A percentile compares a stretch with the other conserved stretches of the same genome.
phyloP scores from a whole-genome alignment of 2,329 filamentous ascomycete genomes.

The Nothopassalora personata region DNA sequence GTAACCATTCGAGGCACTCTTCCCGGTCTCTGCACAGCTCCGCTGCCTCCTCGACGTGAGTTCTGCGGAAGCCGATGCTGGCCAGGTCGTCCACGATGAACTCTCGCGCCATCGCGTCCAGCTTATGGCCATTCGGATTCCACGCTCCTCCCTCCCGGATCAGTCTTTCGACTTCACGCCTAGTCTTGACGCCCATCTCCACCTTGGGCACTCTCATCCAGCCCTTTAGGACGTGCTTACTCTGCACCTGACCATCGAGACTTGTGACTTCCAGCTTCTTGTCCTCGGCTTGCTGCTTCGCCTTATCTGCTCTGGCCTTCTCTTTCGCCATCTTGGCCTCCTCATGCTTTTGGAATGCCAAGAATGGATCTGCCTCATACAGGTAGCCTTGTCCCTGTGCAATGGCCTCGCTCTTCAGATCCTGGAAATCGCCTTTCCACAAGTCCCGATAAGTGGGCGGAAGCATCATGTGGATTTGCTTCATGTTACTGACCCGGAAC shows the following conservation, averaged over 20 bases:
- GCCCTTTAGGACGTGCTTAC: conserved; percentile 48
- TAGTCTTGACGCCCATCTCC: conserved; percentile 80
- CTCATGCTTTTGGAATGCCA: conserved; percentile 70
- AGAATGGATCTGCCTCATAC: conserved; percentile 94
- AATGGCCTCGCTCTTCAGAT: conserved; percentile 74
- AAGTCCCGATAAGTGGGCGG: conserved; percentile 83
- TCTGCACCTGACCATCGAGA: conserved; percentile 34
- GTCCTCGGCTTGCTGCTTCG: conserved; percentile 49
- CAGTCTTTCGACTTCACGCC: conserved; percentile 72
- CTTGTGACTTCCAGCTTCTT: conserved; percentile 53
- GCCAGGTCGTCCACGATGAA: conserved; percentile 67
- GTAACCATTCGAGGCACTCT: conserved; percentile 89
- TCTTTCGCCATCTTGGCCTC: conserved; percentile 69
- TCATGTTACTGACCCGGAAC: conserved; percentile 89
- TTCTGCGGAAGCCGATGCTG: conserved; percentile 78
- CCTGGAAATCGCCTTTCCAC: conserved; percentile 83
- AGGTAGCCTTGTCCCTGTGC: conserved; percentile 75
- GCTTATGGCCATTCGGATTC: conserved; percentile 72
- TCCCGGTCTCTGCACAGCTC: conserved; percentile 85
- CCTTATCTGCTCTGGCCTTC: conserved; percentile 71
- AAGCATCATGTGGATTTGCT: conserved; percentile 90
- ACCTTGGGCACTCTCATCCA: conserved; percentile 86
- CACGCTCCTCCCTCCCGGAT: conserved; percentile 74
- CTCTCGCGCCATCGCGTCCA: conserved; percentile 54
- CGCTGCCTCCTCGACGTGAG: conserved; percentile 82